phyloP scores from a whole-genome alignment of 148 eudicot genomes.

The Amaranthus hypochondriacus region DNA sequence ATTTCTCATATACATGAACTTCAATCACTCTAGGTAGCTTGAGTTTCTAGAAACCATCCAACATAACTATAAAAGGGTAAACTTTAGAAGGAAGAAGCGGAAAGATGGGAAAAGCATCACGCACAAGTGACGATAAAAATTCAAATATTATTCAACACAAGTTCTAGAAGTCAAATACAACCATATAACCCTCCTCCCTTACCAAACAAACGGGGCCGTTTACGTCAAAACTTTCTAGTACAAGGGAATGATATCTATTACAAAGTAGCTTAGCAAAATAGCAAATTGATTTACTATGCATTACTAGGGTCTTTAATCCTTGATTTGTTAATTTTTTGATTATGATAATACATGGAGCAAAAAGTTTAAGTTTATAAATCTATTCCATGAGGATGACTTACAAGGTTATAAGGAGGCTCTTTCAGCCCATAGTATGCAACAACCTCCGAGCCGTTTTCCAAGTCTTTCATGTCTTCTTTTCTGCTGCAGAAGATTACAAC shows the following conservation, averaged over 20 bases:
- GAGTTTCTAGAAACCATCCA: neutral
- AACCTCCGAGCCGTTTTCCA: slow-evolving; percentile 34
- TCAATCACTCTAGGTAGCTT: neutral
- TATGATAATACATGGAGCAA: neutral
- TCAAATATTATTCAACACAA: too few relatives aligned
- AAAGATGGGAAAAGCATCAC: neutral
- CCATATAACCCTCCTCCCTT: too few relatives aligned
- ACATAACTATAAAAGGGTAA: neutral
- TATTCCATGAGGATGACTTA: slow-evolving; percentile 32
- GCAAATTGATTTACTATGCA: neutral
- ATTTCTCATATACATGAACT: neutral
- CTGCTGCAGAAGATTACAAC: slow-evolving; percentile 20
- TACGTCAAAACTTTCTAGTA: neutral
- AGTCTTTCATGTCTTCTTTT: slow-evolving; percentile 26
- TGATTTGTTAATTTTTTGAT: neutral
- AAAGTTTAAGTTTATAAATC: neutral
- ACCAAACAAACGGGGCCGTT: too few relatives aligned
- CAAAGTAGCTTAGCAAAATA: neutral
- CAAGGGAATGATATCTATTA: neutral
- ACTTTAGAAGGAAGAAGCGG: too few relatives aligned
- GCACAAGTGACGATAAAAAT: too few relatives aligned
- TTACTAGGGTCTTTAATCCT: neutral
- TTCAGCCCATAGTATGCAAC: slow-evolving; percentile 70
- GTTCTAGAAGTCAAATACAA: too few relatives aligned
- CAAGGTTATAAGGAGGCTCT: slow-evolving; percentile 78